Percentiles rank a stretch among this genome's conserved stretches.
These are phyloP conservation scores for Emmonsiellopsis sp. DNA, from an alignment of 2,329 filamentous ascomycete species.

Conservation along the genomic window DNA sequence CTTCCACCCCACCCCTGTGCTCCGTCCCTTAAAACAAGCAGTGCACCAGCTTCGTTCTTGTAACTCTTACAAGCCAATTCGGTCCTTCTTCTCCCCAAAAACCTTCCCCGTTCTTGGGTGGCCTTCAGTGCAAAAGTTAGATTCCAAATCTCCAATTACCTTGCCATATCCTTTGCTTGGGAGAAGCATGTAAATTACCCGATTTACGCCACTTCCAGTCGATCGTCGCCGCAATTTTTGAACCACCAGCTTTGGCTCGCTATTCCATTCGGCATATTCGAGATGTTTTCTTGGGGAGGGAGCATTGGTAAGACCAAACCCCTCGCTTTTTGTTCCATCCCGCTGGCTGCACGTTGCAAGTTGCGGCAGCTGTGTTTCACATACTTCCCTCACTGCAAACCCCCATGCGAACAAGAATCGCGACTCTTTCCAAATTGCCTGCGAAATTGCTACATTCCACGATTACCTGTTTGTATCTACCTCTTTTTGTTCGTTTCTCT, in stretches of 20 bases:
- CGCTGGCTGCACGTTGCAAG: neutral
- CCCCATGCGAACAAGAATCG: no score
- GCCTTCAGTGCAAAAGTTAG: neutral
- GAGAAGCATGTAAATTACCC: neutral
- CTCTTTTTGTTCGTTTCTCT: no score
- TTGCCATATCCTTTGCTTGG: neutral
- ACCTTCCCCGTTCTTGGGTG: neutral
- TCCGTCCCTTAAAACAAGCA: no score
- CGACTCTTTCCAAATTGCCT: no score
- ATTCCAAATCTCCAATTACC: neutral
- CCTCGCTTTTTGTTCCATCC: neutral
- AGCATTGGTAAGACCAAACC: constrained; percentile 9
- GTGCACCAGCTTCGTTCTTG: no score
- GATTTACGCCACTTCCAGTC: neutral
- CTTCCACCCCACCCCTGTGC: no score
- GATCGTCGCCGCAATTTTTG: constrained; percentile 1
- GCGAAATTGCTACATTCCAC: no score
- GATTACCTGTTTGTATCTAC: no score
- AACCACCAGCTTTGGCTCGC: neutral
- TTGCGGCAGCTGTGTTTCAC: neutral
- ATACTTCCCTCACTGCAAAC: neutral
- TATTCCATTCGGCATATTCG: neutral
- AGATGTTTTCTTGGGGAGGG: constrained; percentile 13
- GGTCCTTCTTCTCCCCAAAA: no score
- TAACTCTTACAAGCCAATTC: no score